A percentile compares a stretch with the other conserved stretches of the same genome.
Evolutionary conservation across 148 eudicot genomes (phyloP).

Genomic region (Chenopodium suecicum): DNA sequence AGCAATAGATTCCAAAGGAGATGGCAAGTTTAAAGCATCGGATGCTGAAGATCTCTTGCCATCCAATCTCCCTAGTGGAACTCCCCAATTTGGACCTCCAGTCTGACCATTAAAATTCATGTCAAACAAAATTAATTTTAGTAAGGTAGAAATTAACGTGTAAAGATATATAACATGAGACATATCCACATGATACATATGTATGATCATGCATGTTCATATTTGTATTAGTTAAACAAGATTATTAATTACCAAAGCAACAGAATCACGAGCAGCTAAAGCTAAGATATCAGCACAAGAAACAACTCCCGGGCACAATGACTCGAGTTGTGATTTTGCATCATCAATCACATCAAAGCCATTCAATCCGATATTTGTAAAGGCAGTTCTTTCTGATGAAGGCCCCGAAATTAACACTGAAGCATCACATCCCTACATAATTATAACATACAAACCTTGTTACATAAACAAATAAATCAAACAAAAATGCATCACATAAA

Average conservation of each 20-base stretch:
- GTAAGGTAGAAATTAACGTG: neutral
- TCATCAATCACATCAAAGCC: constrained; percentile 79
- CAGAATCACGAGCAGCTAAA: constrained; percentile 76
- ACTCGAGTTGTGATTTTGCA: constrained; percentile 63
- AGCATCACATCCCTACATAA: constrained; percentile 69
- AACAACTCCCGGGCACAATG: constrained; percentile 65
- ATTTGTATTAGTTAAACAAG: too few relatives aligned
- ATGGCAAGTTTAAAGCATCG: constrained; percentile 51
- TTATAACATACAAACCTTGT: neutral
- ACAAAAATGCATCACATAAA: neutral
- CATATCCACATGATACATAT: neutral
- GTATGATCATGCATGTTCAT: too few relatives aligned
- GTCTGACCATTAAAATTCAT: constrained; percentile 34
- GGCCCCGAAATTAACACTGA: constrained; percentile 55
- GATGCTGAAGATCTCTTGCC: constrained; percentile 57
- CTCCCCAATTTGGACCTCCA: constrained; percentile 71
- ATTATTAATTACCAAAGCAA: constrained; percentile 45
- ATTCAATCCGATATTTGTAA: constrained; percentile 52
- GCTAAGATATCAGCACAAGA: constrained; percentile 88
- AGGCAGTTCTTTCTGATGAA: constrained; percentile 53
- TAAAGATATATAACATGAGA: too few relatives aligned
- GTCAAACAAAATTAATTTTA: neutral
- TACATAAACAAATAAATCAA: neutral
- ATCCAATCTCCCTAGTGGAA: constrained; percentile 81
- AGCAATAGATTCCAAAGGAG: constrained; percentile 58